Conservation (phyloP, 2,329 filamentous ascomycete species). For the Neofusicoccum laricinum region DNA sequence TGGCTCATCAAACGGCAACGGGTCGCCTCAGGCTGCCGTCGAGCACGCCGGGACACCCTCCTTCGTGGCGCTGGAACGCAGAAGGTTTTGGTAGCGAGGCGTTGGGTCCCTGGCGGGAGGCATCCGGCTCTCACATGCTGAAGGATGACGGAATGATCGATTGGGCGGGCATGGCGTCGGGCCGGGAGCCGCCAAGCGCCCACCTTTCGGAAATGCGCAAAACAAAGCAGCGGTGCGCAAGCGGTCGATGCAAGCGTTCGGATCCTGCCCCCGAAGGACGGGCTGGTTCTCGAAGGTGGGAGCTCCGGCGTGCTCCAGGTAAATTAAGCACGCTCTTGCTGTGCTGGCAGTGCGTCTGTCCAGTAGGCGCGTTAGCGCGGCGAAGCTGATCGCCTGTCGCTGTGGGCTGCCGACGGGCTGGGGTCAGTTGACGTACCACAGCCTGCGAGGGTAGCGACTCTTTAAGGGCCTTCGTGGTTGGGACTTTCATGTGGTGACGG, state of each 20-base stretch:
- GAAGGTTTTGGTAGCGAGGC: background rate
- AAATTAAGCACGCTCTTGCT: background rate
- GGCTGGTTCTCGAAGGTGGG: background rate
- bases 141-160: background rate
- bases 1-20: background rate
- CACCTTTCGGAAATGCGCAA: background rate
- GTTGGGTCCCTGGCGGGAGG: background rate
- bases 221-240: background rate
- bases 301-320: background rate
- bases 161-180: background rate
- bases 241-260: background rate
- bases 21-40: no score
- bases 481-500: background rate
- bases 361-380: background rate
- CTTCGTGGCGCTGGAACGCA: background rate
- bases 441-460: background rate
- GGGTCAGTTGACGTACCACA: background rate
- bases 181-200: background rate
- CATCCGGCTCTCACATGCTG: background rate
- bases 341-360: constrained; percentile 3
- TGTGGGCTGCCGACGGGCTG: background rate
- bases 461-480: background rate
- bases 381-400: background rate
- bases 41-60: no score
- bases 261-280: background rate